Evolutionary conservation across 2,329 filamentous ascomycete genomes (phyloP), one percentile per base, ranked within the genome.

Genomic region (Neoarthrinium moseri): DNA sequence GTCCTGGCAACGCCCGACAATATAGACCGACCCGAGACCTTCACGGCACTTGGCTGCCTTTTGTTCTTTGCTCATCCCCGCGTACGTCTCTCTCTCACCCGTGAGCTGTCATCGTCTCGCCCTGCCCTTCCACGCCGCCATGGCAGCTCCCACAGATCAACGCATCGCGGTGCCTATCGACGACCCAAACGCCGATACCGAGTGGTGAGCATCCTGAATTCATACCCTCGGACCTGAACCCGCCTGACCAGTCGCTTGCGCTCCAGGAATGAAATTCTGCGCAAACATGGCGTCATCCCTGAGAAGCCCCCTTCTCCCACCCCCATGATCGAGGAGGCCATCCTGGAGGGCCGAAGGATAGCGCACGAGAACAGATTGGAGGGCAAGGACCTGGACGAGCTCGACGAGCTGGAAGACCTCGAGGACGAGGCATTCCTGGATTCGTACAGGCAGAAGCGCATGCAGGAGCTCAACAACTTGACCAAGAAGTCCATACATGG

Each of bases 251-350:
- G 32, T 54, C 22, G 47, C n/a, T 51, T 39, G 6, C 17, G 6
- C 6, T 17, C 48, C 56, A 96, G 91, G 91, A 99, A 99, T 66
- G 94, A 99, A 57, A 99, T 99, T 61, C 84, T 99, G 47, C 89
- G 94, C 57, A 95, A 95, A 68, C 91, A 99, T 74, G 90, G 91
- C 55, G 78, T 99, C 55, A 97, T 99, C 51, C 94, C 94, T n/a
- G 91, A 97, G 66, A 97, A 96, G 65, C 91, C 92, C 0, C 91
- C 91, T 3, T 96, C 92, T 36, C 94, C 94, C 2, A 96, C 94
- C 2, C 91, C 91, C 6, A 86, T 96, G 72, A 96, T 99, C 59
- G 87, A 99, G 70, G 92, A 97, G 74, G 94, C 94, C 4, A 81
- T 99, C 37, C 68, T 86, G 17, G 89, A 96, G 71, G 94, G 89